Evolutionary conservation across 2,329 filamentous ascomycete species (phyloP).

Genomic region (Zasmidium angulare): DNA sequence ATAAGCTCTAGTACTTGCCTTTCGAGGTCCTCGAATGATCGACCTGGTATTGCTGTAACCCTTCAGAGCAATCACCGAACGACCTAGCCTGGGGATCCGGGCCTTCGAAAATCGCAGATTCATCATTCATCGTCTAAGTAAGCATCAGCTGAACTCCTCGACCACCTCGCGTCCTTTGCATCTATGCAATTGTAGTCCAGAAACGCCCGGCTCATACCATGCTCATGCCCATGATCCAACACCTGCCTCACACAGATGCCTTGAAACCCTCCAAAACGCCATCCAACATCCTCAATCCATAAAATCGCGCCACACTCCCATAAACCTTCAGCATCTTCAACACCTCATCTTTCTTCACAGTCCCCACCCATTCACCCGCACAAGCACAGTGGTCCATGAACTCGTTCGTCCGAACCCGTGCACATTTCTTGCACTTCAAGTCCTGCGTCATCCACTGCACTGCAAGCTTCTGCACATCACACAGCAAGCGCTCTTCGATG

Average conservation of each 20-base stretch:
- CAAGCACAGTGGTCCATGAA: slow-evolving; percentile 97
- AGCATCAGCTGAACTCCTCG: no score
- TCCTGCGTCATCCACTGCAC: slow-evolving; percentile 88
- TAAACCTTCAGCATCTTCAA: slow-evolving; percentile 67
- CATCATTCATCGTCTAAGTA: no score
- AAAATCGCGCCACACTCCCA: slow-evolving; percentile 72
- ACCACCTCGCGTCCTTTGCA: no score
- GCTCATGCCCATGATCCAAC: not conserved
- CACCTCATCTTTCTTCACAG: slow-evolving; percentile 66
- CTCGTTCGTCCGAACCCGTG: slow-evolving; percentile 72
- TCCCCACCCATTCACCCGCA: slow-evolving; percentile 79
- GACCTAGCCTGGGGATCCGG: no score
- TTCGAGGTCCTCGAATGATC: no score
- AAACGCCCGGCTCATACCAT: no score
- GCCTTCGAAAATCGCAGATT: no score
- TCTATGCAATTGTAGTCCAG: no score
- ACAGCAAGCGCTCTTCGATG: slow-evolving; percentile 81
- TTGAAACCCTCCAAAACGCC: slow-evolving; percentile 57
- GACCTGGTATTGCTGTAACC: no score
- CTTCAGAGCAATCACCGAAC: no score
- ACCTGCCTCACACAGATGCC: not conserved
- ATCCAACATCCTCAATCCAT: slow-evolving; percentile 77
- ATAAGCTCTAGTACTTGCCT: no score
- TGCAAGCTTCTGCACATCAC: slow-evolving; percentile 70
- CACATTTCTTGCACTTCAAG: slow-evolving; percentile 75